Evolutionary conservation across 1,139 yeast genomes (phyloP).

Genomic region (Wickerhamomyces sp.): DNA sequence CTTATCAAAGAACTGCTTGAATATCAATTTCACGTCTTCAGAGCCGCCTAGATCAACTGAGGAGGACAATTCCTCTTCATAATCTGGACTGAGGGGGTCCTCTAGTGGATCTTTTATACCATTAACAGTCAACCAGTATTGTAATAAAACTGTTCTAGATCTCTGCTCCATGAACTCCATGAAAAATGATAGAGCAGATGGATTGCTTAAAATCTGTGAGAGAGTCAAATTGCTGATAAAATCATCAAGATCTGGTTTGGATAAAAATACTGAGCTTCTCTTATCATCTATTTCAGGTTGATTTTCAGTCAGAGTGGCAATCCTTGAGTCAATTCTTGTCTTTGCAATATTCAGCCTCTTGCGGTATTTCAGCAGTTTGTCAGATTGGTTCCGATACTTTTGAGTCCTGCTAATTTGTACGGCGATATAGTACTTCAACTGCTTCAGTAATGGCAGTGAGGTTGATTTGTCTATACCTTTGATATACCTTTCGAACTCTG

Average conservation of each 20-base stretch:
- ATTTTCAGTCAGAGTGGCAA: slow-evolving; percentile 12
- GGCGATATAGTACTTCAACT: slow-evolving; percentile 37
- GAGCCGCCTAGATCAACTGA: slow-evolving; percentile 15
- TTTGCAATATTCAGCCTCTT: slow-evolving; percentile 31
- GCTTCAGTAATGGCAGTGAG: slow-evolving; percentile 36
- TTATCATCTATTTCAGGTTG: background rate
- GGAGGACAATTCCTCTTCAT: slow-evolving; percentile 21
- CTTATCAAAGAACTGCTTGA: slow-evolving; percentile 35
- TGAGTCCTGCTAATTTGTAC: slow-evolving; percentile 33
- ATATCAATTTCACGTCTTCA: slow-evolving; percentile 46
- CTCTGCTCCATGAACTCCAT: slow-evolving; percentile 51
- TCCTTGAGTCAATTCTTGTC: slow-evolving; percentile 29
- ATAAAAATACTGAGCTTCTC: slow-evolving; percentile 9
- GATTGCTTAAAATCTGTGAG: slow-evolving; percentile 38
- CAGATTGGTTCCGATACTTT: slow-evolving; percentile 16
- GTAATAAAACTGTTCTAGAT: slow-evolving; percentile 40
- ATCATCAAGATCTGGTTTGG: slow-evolving; percentile 16
- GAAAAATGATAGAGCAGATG: slow-evolving; percentile 46
- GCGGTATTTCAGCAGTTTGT: slow-evolving; percentile 22
- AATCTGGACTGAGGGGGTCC: slow-evolving; percentile 33
- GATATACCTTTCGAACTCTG: slow-evolving; percentile 40
- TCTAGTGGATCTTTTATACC: slow-evolving; percentile 70
- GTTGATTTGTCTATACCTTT: slow-evolving; percentile 31
- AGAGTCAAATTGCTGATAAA: slow-evolving; percentile 31
- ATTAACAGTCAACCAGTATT: slow-evolving; percentile 66